Evolutionary conservation across 371 early-diverging fungal genomes (phyloP).

Genomic region (Thermomucor indicae-seudaticae): DNA sequence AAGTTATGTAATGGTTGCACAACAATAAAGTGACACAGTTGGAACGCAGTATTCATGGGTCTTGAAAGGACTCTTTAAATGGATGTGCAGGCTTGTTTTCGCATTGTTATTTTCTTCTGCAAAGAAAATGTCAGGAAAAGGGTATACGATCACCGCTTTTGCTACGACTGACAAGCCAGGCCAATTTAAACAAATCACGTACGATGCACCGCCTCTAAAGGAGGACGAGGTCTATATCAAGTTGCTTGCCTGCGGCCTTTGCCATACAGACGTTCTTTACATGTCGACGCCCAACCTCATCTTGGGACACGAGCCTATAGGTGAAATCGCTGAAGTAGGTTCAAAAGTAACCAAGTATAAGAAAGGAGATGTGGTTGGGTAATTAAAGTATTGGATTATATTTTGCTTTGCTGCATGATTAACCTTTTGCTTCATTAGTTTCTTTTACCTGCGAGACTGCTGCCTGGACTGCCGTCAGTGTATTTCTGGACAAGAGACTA

Average conservation of each 20-base stretch:
- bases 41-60: too few relatives aligned
- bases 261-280: slow-evolving; percentile 45
- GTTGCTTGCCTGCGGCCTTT: slow-evolving; percentile 50
- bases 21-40: too few relatives aligned
- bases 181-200: slow-evolving; percentile 16
- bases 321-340: slow-evolving; percentile 42
- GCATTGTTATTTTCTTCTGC: too few relatives aligned
- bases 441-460: slow-evolving; percentile 28
- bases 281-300: slow-evolving; percentile 17
- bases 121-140: too few relatives aligned
- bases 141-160: slow-evolving; percentile 13
- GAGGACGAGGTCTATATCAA: slow-evolving; percentile 32
- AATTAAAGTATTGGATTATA: neutral
- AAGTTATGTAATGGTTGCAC: too few relatives aligned
- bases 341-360: slow-evolving; percentile 34
- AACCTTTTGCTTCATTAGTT: slow-evolving; percentile 5
- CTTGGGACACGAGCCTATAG: slow-evolving; percentile 52
- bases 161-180: slow-evolving; percentile 9
- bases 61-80: too few relatives aligned
- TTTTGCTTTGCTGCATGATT: too few relatives aligned
- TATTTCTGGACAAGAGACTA: slow-evolving; percentile 36
- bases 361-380: slow-evolving; percentile 54
- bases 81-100: too few relatives aligned
- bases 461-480: slow-evolving; percentile 47
- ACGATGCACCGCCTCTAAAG: slow-evolving; percentile 12